A percentile compares a stretch with the other conserved stretches of the same genome.
Conservation (phyloP, 2,329 filamentous ascomycete genomes). For the Ophiocordyceps unilateralis region DNA sequence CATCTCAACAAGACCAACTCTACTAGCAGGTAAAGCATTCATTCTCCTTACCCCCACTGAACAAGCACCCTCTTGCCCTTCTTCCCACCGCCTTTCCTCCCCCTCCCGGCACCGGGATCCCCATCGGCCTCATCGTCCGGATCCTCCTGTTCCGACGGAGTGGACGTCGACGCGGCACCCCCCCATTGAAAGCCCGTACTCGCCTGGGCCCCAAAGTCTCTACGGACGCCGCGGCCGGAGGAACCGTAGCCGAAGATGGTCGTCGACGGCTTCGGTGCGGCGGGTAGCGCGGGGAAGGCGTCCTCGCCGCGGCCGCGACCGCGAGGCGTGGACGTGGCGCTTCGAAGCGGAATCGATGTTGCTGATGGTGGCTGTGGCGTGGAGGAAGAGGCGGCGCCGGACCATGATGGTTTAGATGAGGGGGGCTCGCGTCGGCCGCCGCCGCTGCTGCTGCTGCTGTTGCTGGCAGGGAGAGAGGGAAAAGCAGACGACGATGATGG, state of each 20-base stretch:
- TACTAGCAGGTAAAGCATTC: not conserved
- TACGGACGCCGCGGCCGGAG: constrained; percentile 30
- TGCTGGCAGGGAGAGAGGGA: constrained; percentile 21
- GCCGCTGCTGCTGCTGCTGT: too few relatives aligned
- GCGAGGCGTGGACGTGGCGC: too few relatives aligned
- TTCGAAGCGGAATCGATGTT: not conserved
- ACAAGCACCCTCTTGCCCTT: constrained; percentile 46
- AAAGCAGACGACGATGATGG: constrained; percentile 19
- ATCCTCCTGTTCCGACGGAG: too few relatives aligned
- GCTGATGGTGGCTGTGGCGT: not conserved
- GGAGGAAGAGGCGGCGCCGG: not conserved
- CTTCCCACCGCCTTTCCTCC: constrained; percentile 30
- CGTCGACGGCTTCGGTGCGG: constrained; percentile 51
- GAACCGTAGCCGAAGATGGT: constrained; percentile 44
- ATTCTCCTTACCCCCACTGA: constrained; percentile 34
- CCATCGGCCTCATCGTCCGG: constrained; percentile 9
- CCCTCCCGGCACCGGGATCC: constrained; percentile 11
- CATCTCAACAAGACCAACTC: too few relatives aligned
- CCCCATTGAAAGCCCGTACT: constrained; percentile 39
- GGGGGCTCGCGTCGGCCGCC: not conserved
- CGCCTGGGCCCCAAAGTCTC: constrained; percentile 27
- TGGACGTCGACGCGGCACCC: too few relatives aligned
- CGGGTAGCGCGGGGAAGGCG: constrained; percentile 68
- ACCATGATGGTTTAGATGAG: not conserved
- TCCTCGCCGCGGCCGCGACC: constrained; percentile 25